Conservation (phyloP, 768 basidiomycete genomes). For the Lentinula sp. region DNA sequence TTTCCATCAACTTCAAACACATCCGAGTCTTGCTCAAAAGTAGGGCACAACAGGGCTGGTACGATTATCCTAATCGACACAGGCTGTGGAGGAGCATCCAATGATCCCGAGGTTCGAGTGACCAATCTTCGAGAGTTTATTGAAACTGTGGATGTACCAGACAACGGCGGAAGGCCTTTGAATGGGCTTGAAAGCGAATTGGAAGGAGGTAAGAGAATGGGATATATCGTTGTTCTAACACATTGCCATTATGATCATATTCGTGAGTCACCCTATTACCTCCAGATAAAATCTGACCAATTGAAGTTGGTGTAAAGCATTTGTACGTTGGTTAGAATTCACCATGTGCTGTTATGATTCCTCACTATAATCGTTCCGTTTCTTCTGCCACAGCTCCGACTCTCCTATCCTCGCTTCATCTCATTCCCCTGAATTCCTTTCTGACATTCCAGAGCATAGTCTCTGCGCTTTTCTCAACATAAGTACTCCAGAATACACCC, state of each 20-base stretch:
- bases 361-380: background rate
- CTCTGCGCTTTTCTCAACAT: constrained; percentile 38
- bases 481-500: constrained; percentile 37
- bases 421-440: constrained; percentile 39
- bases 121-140: constrained; percentile 43
- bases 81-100: constrained; percentile 46
- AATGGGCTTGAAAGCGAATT: constrained; percentile 26
- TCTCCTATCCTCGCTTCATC: constrained; percentile 43
- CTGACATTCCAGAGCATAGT: constrained; percentile 37
- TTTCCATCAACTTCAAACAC: constrained; percentile 20
- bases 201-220: constrained; percentile 13
- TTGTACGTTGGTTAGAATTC: constrained; percentile 25
- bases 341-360: background rate
- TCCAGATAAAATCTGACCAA: background rate
- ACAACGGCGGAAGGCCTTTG: constrained; percentile 36
- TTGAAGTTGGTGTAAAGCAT: constrained; percentile 42
- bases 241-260: constrained; percentile 61
- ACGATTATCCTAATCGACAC: constrained; percentile 48
- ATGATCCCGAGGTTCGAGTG: constrained; percentile 31
- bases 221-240: constrained; percentile 42
- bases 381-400: constrained; percentile 22
- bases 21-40: background rate
- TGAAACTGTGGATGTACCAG: constrained; percentile 35
- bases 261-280: constrained; percentile 25
- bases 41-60: background rate